phyloP scores from a whole-genome alignment of 2,329 filamentous ascomycete genomes.

The Diaporthe vexans region DNA sequence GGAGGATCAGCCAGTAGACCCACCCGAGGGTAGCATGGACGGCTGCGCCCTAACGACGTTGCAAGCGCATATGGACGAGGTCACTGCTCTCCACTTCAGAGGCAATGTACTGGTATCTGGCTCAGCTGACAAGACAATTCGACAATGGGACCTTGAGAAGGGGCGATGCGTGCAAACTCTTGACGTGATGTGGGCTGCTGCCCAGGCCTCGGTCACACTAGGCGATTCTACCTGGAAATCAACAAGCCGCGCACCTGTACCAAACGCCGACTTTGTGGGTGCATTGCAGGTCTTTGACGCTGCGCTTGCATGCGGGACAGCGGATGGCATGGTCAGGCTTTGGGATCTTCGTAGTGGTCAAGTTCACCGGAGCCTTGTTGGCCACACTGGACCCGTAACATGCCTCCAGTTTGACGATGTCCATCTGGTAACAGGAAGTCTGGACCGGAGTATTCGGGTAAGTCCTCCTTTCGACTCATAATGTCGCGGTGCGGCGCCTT shows the following conservation, averaged over 20 bases:
- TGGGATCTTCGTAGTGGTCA: conserved; percentile 98
- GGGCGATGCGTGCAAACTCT: conserved; percentile 98
- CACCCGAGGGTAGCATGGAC: conserved; percentile 83
- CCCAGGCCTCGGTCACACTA: conserved; percentile 83
- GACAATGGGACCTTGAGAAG: conserved; percentile 97
- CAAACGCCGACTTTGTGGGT: conserved; percentile 90
- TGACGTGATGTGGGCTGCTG: conserved; percentile 97
- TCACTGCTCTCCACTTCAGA: conserved; percentile 92
- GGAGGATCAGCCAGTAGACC: conserved; percentile 77
- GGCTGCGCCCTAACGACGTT: conserved; percentile 93
- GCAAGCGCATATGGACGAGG: conserved; percentile 91
- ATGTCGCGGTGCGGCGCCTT: not conserved
- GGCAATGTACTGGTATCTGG: conserved; percentile 93
- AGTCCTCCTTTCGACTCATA: conserved; percentile 55
- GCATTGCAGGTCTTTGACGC: conserved; percentile 96
- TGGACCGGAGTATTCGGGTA: conserved; percentile 94
- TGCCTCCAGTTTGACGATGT: conserved; percentile 96
- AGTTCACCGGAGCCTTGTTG: conserved; percentile 95
- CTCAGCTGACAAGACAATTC: conserved; percentile 95
- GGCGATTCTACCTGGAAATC: conserved; percentile 80
- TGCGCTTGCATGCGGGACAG: conserved; percentile 94
- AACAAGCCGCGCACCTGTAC: conserved; percentile 74
- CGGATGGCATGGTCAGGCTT: conserved; percentile 95
- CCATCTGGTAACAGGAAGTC: conserved; percentile 92
- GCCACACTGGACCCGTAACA: conserved; percentile 94